A percentile compares a stretch with the other conserved stretches of the same genome.
Evolutionary conservation across 2,329 filamentous ascomycete species (phyloP).

Genomic region (Paraphoma sp.): DNA sequence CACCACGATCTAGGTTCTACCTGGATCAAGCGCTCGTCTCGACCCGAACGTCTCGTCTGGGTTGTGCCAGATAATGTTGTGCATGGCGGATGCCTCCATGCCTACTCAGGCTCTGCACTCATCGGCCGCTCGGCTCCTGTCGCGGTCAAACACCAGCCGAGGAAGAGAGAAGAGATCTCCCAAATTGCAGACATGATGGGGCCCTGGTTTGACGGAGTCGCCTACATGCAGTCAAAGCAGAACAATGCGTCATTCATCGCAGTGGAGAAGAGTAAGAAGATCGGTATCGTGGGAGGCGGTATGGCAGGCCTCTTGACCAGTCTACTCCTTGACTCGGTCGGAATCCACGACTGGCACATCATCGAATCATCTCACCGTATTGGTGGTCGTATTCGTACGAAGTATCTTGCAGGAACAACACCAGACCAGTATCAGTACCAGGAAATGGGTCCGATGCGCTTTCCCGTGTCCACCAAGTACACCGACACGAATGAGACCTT

Average conservation of each 20-base stretch:
- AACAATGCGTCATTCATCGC: slow-evolving; percentile 60
- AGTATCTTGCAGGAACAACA: slow-evolving; percentile 64
- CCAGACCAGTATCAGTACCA: slow-evolving; percentile 71
- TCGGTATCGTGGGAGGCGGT: slow-evolving; percentile 70
- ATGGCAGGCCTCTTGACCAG: slow-evolving; percentile 70
- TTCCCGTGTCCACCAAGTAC: slow-evolving; percentile 61
- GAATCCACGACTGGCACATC: slow-evolving; percentile 67
- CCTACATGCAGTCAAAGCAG: slow-evolving; percentile 62
- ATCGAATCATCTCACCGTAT: slow-evolving; percentile 67
- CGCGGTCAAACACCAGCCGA: slow-evolving; percentile 43
- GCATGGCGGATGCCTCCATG: slow-evolving; percentile 53
- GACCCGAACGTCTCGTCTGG: slow-evolving; percentile 58
- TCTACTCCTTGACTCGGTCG: slow-evolving; percentile 56
- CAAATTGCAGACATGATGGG: slow-evolving; percentile 63
- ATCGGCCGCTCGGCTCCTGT: slow-evolving; percentile 54
- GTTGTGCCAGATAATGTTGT: slow-evolving; percentile 51
- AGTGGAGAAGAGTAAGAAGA: slow-evolving; percentile 62
- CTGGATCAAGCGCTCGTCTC: slow-evolving; percentile 35
- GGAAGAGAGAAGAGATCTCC: slow-evolving; percentile 48
- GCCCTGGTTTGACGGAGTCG: slow-evolving; percentile 72
- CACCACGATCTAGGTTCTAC: slow-evolving; percentile 55
- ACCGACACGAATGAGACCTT: slow-evolving; percentile 62
- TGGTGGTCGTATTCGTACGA: slow-evolving; percentile 69
- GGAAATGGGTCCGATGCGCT: slow-evolving; percentile 71
- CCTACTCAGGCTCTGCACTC: slow-evolving; percentile 49